Percentiles rank a stretch among this genome's conserved stretches.
phyloP scores from a whole-genome alignment of 805 yeast species.

The Lipomyces japonicus region DNA sequence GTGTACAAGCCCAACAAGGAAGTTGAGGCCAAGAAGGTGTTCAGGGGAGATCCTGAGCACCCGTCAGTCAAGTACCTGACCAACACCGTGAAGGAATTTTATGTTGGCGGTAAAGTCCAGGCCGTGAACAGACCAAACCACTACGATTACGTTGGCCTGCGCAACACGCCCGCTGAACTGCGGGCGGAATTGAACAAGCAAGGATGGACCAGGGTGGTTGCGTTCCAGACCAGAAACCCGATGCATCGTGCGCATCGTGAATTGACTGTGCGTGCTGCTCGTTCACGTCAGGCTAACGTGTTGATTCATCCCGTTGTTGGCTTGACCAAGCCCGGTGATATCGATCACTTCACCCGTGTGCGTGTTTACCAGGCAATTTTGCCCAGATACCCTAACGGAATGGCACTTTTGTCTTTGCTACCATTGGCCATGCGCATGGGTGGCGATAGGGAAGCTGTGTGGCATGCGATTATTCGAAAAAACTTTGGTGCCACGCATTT shows the following conservation, averaged over 20 bases:
- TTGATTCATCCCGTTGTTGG: conserved; percentile 97
- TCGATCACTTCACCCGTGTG: conserved; percentile 95
- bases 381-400: conserved; percentile 89
- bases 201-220: conserved; percentile 87
- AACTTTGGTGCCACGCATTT: conserved; percentile 96
- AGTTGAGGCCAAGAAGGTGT: conserved; percentile 77
- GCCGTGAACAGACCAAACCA: conserved; percentile 82
- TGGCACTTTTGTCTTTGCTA: conserved; percentile 80
- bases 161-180: conserved; percentile 88
- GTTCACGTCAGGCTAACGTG: conserved; percentile 79
- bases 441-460: conserved; percentile 96
- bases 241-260: conserved; percentile 99
- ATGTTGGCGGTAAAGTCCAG: conserved; percentile 83
- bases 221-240: conserved; percentile 97
- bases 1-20: conserved; percentile 77
- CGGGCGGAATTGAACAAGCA: conserved; percentile 76
- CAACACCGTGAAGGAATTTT: conserved; percentile 73
- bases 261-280: conserved; percentile 93
- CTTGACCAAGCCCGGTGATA: conserved; percentile 94
- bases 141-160: conserved; percentile 81
- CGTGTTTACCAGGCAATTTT: conserved; percentile 89
- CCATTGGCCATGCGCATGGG: conserved; percentile 99
- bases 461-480: conserved; percentile 97
- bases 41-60: conserved; percentile 96
- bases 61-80: conserved; percentile 78